Evolutionary conservation across 257 asterid genomes (phyloP).

Genomic region (Nicotiana undulata): DNA sequence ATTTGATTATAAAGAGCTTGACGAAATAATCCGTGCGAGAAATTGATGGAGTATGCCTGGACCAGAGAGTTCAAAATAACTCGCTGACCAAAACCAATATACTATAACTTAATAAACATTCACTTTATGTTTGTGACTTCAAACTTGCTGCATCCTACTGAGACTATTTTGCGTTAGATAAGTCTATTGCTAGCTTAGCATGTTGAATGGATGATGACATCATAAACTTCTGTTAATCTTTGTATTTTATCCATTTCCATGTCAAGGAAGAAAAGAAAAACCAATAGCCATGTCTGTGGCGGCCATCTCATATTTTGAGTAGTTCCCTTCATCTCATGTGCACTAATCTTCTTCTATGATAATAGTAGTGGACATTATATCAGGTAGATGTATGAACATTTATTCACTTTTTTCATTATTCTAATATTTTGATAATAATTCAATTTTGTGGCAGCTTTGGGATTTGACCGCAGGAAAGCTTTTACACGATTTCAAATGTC

Average conservation of each 20-base stretch:
- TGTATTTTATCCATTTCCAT: background rate
- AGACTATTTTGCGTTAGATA: background rate
- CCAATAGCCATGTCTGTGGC: background rate
- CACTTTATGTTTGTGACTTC: background rate
- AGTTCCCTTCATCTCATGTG: background rate
- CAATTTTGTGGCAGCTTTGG: slow-evolving; percentile 66
- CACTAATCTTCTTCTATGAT: background rate
- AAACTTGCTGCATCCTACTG: background rate
- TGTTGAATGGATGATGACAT: background rate
- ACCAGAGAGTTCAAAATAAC: background rate
- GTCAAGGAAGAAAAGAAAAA: background rate
- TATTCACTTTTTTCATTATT: background rate
- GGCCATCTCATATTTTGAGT: background rate
- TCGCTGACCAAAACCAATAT: background rate
- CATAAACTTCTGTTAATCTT: background rate
- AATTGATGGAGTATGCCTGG: background rate
- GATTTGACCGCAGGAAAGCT: slow-evolving; percentile 98
- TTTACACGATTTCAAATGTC: slow-evolving; percentile 83
- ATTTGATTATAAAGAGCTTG: background rate
- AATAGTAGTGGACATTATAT: background rate
- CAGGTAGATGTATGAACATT: background rate
- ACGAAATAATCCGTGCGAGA: background rate
- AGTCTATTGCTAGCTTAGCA: background rate
- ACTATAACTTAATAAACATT: background rate
- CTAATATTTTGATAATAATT: background rate